phyloP scores from a whole-genome alignment of 306 rosid species.

The Arachis stenosperma region DNA sequence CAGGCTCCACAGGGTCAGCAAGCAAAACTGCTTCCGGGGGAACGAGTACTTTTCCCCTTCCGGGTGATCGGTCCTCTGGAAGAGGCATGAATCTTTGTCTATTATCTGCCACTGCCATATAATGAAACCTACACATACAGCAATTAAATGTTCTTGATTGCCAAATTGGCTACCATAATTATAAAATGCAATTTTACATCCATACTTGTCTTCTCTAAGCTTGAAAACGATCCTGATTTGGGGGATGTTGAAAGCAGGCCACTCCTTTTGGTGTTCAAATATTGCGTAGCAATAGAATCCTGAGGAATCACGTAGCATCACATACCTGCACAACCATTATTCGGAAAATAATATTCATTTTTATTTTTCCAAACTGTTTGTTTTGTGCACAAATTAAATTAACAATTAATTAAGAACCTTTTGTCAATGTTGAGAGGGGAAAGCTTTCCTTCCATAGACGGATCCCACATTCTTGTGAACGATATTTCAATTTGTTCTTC shows the following conservation, averaged over 20 bases:
- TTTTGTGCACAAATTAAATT: background rate
- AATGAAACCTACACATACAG: conserved; percentile 54
- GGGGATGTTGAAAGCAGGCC: conserved; percentile 80
- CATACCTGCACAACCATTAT: conserved; percentile 52
- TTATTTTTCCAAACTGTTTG: background rate
- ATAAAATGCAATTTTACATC: too few species aligned
- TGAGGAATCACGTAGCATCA: conserved; percentile 70
- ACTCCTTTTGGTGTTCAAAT: conserved; percentile 67
- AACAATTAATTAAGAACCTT: conserved; percentile 51
- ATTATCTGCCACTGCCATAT: conserved; percentile 65
- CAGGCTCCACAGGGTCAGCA: conserved; percentile 68
- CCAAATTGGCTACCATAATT: background rate
- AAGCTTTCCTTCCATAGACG: conserved; percentile 65
- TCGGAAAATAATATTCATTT: background rate
- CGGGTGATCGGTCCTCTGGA: conserved; percentile 61
- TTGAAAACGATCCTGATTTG: conserved; percentile 77
- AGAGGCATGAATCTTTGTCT: conserved; percentile 83
- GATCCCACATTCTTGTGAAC: conserved; percentile 78
- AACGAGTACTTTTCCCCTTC: conserved; percentile 58
- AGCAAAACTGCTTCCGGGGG: conserved; percentile 81
- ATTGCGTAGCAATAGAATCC: conserved; percentile 82
- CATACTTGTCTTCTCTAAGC: conserved; percentile 75
- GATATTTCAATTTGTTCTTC: conserved; percentile 85
- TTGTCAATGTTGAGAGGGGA: conserved; percentile 80
- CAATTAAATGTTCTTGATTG: too few species aligned